These are phyloP conservation scores for Stevia rebaudiana DNA, from an alignment of 140 eudicot species.

Conservation along the genomic window DNA sequence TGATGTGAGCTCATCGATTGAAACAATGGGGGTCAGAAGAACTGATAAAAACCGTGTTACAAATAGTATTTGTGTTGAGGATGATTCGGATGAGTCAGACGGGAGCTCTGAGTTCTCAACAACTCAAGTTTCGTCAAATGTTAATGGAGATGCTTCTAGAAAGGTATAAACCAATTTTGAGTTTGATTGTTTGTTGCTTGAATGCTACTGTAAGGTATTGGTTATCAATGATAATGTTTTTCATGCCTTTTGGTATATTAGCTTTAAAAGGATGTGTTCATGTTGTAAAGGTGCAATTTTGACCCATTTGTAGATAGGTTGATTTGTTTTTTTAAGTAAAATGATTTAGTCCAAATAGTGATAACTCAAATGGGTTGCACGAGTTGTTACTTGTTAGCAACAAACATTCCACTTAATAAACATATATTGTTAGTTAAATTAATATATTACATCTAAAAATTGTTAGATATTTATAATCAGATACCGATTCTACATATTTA, in stretches of 20 bases:
- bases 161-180: conserved; percentile 23
- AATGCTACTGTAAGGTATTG: conserved; percentile 10
- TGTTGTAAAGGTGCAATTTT: conserved; percentile 1
- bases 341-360: neutral
- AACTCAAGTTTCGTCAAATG: conserved; percentile 41
- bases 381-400: neutral
- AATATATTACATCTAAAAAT: neutral
- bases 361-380: neutral
- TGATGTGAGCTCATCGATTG: conserved; percentile 61
- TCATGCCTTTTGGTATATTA: neutral
- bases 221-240: neutral
- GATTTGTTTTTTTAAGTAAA: neutral
- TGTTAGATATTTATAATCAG: neutral
- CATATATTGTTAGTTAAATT: neutral
- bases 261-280: neutral
- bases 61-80: conserved; percentile 45
- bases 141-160: conserved; percentile 27
- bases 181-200: conserved; percentile 5
- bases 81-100: conserved; percentile 64
- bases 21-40: conserved; percentile 44
- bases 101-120: conserved; percentile 69
- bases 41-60: conserved; percentile 32
- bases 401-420: neutral
- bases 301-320: neutral
- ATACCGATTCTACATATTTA: neutral